Conservation (phyloP, 306 rosid species). For the Pachyrhizus erosus region DNA sequence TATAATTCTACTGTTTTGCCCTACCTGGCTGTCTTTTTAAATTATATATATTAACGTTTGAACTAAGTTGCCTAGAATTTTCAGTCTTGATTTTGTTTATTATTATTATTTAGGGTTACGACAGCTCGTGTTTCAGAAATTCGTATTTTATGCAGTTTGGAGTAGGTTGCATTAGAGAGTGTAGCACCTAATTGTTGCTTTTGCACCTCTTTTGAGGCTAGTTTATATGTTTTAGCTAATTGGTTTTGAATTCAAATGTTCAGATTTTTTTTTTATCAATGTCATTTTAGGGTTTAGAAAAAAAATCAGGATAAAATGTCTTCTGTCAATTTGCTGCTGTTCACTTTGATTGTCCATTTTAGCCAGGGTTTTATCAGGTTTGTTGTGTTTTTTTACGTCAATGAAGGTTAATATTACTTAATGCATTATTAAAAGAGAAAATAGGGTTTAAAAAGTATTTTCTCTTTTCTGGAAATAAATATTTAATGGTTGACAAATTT, state of each 20-base stretch:
- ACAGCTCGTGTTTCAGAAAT: background rate
- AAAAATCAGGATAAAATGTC: background rate
- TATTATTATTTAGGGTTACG: background rate
- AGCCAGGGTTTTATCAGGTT: background rate
- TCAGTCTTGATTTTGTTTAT: background rate
- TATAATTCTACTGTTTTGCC: background rate
- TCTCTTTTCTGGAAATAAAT: background rate
- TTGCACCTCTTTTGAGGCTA: background rate
- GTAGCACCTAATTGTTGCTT: background rate
- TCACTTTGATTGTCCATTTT: background rate
- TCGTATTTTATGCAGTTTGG: background rate
- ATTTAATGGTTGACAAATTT: background rate
- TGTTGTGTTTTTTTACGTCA: background rate
- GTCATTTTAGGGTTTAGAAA: background rate
- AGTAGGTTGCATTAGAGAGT: background rate
- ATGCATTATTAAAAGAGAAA: background rate
- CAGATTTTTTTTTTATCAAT: background rate
- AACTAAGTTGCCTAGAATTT: too few species aligned
- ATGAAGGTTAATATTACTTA: background rate
- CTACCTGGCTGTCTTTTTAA: background rate
- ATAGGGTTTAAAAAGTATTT: background rate
- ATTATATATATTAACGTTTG: too few species aligned
- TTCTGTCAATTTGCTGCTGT: slow-evolving; percentile 2
- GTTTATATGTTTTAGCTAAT: background rate
- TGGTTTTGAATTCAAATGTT: slow-evolving; percentile 4